Evolutionary conservation across 2,329 filamentous ascomycete genomes (phyloP).

Genomic region (Fusarium sulawesiense): DNA sequence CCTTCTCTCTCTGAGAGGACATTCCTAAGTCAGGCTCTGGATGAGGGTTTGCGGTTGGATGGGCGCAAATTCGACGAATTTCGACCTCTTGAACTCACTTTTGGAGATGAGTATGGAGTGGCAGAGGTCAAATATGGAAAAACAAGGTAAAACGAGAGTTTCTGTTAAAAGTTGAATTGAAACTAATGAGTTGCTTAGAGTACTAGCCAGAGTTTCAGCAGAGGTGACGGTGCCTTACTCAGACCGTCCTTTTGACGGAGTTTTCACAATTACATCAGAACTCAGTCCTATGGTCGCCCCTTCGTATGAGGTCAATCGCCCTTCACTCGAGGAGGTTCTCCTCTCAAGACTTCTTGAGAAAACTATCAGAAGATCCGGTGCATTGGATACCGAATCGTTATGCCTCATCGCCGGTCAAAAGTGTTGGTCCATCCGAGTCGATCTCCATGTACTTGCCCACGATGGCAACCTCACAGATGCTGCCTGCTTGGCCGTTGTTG

Average conservation of each 20-base stretch:
- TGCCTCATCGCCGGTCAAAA: conserved; percentile 92
- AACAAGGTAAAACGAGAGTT: conserved; percentile 72
- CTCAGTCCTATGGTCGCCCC: conserved; percentile 93
- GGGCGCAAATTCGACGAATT: conserved; percentile 84
- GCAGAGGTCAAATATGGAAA: conserved; percentile 89
- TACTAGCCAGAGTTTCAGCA: conserved; percentile 86
- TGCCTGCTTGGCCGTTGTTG: conserved; percentile 86
- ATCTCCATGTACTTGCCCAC: conserved; percentile 90
- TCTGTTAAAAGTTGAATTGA: neutral
- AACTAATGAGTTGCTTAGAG: conserved; percentile 60
- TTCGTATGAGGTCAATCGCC: conserved; percentile 86
- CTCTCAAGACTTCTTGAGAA: conserved; percentile 92
- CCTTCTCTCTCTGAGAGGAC: conserved; percentile 89
- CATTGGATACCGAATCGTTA: conserved; percentile 93
- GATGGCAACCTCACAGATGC: conserved; percentile 92
- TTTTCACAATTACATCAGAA: conserved; percentile 93
- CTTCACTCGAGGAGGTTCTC: conserved; percentile 85
- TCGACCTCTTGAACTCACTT: conserved; percentile 79
- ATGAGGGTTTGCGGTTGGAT: conserved; percentile 84
- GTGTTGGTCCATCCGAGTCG: conserved; percentile 90
- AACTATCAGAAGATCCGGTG: conserved; percentile 89
- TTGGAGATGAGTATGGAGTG: conserved; percentile 91
- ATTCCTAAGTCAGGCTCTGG: conserved; percentile 86
- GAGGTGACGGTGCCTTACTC: conserved; percentile 87
- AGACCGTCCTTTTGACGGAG: conserved; percentile 93